These are phyloP conservation scores for Hsuehochloa calcarea DNA, from an alignment of 176 grass and related monocot species.

Conservation along the genomic window DNA sequence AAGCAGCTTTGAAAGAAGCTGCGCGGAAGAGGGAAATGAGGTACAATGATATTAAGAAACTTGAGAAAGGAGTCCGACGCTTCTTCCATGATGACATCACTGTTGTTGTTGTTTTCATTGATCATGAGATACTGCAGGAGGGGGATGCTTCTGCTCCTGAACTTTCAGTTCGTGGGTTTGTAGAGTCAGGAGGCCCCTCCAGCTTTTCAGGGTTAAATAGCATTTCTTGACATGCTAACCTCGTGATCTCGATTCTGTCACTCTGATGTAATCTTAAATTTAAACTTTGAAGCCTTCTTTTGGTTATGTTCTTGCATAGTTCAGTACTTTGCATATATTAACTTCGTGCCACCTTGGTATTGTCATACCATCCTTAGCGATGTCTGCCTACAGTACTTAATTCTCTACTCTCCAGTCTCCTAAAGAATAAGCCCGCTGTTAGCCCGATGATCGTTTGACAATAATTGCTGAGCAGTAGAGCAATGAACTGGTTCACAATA, in stretches of 20 bases:
- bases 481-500: neutral
- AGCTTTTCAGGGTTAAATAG: slow-evolving; percentile 69
- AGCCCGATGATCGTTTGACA: neutral
- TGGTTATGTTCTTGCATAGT: slow-evolving; percentile 29
- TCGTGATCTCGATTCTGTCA: neutral
- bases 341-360: slow-evolving; percentile 5
- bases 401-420: neutral
- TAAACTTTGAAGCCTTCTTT: neutral
- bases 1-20: slow-evolving; percentile 54
- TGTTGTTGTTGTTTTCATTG: slow-evolving; percentile 51
- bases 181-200: slow-evolving; percentile 64
- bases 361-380: neutral
- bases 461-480: neutral
- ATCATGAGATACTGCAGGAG: slow-evolving; percentile 46
- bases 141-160: slow-evolving; percentile 49
- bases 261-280: slow-evolving; percentile 39
- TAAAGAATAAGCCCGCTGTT: slow-evolving; percentile 10
- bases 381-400: neutral
- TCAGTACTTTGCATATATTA: neutral
- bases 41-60: slow-evolving; percentile 51
- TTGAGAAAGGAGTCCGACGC: slow-evolving; percentile 60
- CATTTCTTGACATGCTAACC: slow-evolving; percentile 48
- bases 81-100: slow-evolving; percentile 71
- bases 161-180: slow-evolving; percentile 83
- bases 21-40: slow-evolving; percentile 61